These are phyloP conservation scores for Pythium dissimile DNA, from an alignment of 352 stramenopile genomes.

Conservation along the genomic window DNA sequence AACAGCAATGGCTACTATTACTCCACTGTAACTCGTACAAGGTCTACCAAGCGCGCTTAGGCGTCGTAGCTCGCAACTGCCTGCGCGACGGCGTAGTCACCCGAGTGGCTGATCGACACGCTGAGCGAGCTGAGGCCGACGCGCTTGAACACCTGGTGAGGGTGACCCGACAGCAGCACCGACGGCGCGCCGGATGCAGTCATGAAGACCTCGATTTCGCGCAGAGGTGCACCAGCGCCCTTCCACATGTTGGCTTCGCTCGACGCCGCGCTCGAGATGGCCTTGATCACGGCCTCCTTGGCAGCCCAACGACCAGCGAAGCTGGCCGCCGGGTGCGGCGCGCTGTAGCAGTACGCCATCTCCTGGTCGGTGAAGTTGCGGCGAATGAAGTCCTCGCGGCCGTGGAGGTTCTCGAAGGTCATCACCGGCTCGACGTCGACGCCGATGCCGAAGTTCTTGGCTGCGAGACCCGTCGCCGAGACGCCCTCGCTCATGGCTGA, in stretches of 20 bases:
- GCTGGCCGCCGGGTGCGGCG: constrained; percentile 74
- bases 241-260: constrained; percentile 72
- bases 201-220: constrained; percentile 86
- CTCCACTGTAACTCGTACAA: too few relatives aligned
- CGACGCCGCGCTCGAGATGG: constrained; percentile 75
- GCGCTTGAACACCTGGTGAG: constrained; percentile 76
- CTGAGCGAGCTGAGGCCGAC: constrained; percentile 68
- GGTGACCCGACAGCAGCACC: constrained; percentile 71
- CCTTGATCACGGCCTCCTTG: constrained; percentile 90
- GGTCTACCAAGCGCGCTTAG: constrained; percentile 7
- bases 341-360: constrained; percentile 80
- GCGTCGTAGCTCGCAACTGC: constrained; percentile 68
- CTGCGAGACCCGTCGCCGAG: constrained; percentile 37
- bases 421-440: constrained; percentile 83
- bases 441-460: constrained; percentile 58
- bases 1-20: too few relatives aligned
- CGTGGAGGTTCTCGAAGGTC: constrained; percentile 76
- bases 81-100: constrained; percentile 84
- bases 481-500: constrained; percentile 56
- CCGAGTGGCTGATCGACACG: constrained; percentile 89
- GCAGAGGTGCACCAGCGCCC: constrained; percentile 60
- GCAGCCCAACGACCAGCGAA: constrained; percentile 87
- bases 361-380: constrained; percentile 89
- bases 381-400: constrained; percentile 78
- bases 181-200: constrained; percentile 73